Evolutionary conservation across 2,329 filamentous ascomycete species (phyloP).

Genomic region (Ascochyta lentis): DNA sequence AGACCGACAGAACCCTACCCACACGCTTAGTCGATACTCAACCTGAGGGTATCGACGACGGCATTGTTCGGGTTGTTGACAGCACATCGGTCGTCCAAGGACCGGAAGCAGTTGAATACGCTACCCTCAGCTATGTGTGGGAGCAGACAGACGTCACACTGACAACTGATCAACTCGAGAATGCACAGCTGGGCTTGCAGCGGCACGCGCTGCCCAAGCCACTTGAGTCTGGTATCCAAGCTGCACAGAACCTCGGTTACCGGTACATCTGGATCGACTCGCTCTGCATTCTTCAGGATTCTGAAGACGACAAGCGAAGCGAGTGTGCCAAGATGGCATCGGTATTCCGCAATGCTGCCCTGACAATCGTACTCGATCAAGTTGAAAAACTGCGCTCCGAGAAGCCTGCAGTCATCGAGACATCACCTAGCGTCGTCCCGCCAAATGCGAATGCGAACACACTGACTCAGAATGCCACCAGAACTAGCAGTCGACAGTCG

Average conservation of each 20-base stretch:
- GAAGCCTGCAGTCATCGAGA: background rate
- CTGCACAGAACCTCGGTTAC: slow-evolving; percentile 35
- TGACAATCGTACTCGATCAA: slow-evolving; percentile 42
- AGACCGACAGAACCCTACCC: slow-evolving; percentile 27
- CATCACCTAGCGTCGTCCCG: background rate
- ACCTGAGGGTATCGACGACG: slow-evolving; percentile 20
- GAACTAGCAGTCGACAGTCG: slow-evolving; percentile 3
- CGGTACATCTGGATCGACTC: slow-evolving; percentile 46
- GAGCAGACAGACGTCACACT: slow-evolving; percentile 27
- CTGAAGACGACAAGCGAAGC: slow-evolving; percentile 35
- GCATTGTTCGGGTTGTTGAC: slow-evolving; percentile 32
- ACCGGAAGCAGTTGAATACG: slow-evolving; percentile 28
- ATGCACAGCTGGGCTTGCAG: slow-evolving; percentile 24
- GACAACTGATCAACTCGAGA: slow-evolving; percentile 22
- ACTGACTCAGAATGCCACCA: background rate
- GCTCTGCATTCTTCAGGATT: slow-evolving; percentile 46
- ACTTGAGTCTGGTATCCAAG: slow-evolving; percentile 38
- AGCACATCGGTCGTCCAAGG: slow-evolving; percentile 23
- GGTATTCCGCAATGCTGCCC: slow-evolving; percentile 43
- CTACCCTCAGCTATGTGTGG: slow-evolving; percentile 42
- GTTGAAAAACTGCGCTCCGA: slow-evolving; percentile 6
- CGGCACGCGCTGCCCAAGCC: slow-evolving; percentile 27
- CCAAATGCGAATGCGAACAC: background rate
- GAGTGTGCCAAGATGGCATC: slow-evolving; percentile 43
- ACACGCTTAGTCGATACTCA: slow-evolving; percentile 43